Evolutionary conservation across 352 stramenopile species (phyloP), one percentile per base, ranked within the genome.

Genomic region (Thalassiosira livingstoniorum): DNA sequence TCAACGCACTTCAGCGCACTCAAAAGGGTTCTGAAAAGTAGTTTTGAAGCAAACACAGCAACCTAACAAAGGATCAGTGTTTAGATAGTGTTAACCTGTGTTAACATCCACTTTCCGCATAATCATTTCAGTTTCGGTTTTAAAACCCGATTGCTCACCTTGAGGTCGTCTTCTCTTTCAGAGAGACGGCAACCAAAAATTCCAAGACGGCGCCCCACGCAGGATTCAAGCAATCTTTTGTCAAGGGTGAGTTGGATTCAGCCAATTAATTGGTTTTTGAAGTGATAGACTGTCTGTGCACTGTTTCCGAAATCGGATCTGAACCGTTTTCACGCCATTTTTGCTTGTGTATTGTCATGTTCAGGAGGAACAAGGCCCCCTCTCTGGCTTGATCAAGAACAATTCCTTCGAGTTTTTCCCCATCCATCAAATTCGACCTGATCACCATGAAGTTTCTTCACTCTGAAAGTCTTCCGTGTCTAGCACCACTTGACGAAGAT

Each of bases 361-460:
- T 63, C 67, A 75, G 67, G 67, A 58, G 67, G 67, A 66, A 75
- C 67, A 18, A 29, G 67, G n/a, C 67, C 67, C 37, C 31, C 18
- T 42, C 53, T 31, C 18, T 18, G 42, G 27, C 5, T n/a, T 5
- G 11, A 5, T 58, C 27, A 5, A 7, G 4, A 66, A 18, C 5
- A 4, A 42, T n/a, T 57, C 32, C n/a, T 43, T 39, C 32, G 10
- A 64, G 32, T 25, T 5, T 11, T 42, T 34, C 57, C 32, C 25
- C 21, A 45, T 35, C 58, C 29, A n/a, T 29, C 27, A 55, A 21
- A 75, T 0, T 55, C 57, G 23, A 63, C 68, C 37, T 66, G 55
- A 43, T 55, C 64, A 71, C 29, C 61, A 84, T 84, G 76, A 80
- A 79, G 37, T 80, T 84, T 39, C 58, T 2, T 57, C 68, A 69